Percentiles rank a stretch among this genome's conserved stretches.
Conservation (phyloP, 345 rosid genomes). For the Cardamine occulta region DNA sequence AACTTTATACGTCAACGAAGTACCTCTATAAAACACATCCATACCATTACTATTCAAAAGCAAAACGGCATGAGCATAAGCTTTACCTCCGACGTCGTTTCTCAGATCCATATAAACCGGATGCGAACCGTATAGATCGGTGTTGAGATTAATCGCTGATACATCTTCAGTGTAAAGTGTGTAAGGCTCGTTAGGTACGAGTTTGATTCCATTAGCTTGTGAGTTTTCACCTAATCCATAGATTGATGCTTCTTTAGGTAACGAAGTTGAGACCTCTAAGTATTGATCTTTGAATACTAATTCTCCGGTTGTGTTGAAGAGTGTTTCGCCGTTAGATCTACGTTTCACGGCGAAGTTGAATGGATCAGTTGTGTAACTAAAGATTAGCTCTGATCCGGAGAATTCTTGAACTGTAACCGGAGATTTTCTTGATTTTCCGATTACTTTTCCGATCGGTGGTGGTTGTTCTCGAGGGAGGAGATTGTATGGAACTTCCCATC, state of each 20-base stretch:
- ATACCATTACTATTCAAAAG: constrained; percentile 92
- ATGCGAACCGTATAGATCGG: constrained; percentile 92
- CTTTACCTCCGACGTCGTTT: constrained; percentile 60
- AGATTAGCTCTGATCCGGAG: constrained; percentile 64
- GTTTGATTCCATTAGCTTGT: constrained; percentile 91
- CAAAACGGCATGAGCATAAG: constrained; percentile 77
- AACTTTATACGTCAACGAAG: constrained; percentile 82
- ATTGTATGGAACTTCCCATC: constrained; percentile 97
- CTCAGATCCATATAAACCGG: constrained; percentile 98
- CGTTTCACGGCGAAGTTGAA: constrained; percentile 89
- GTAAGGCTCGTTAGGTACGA: constrained; percentile 90
- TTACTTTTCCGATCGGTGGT: constrained; percentile 53
- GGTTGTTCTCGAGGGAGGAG: constrained; percentile 80
- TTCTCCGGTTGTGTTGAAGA: constrained; percentile 73
- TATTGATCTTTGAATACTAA: constrained; percentile 96
- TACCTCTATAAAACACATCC: constrained; percentile 89
- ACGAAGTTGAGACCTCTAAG: constrained; percentile 83
- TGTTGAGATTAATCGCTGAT: constrained; percentile 81
- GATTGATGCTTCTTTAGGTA: constrained; percentile 83
- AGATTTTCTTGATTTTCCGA: constrained; percentile 58
- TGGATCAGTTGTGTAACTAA: constrained; percentile 74
- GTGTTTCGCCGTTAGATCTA: constrained; percentile 71
- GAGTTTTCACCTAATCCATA: constrained; percentile 96
- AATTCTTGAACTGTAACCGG: constrained; percentile 56
- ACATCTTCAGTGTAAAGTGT: constrained; percentile 85